Conservation (phyloP, 2,329 filamentous ascomycete species). For the Pseudocercospora vitis region DNA sequence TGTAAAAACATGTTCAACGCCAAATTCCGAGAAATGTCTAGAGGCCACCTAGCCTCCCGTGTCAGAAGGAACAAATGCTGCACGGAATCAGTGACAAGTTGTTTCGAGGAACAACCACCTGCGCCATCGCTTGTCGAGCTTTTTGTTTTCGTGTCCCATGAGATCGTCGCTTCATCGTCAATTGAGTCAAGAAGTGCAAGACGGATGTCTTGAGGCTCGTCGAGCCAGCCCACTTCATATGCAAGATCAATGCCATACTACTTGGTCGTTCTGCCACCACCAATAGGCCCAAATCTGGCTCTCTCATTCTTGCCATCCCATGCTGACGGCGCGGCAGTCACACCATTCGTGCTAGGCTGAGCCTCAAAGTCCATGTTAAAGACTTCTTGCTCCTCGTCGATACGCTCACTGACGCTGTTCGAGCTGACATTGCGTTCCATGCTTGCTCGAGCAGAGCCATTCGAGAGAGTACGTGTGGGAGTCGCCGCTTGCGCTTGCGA, state of each 20-base stretch:
- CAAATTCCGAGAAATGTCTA: background rate
- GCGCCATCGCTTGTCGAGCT: slow-evolving; percentile 8
- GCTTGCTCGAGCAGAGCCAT: slow-evolving; percentile 24
- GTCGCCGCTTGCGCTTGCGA: slow-evolving; percentile 11
- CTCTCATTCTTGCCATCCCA: slow-evolving; percentile 11
- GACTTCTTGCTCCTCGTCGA: slow-evolving; percentile 29
- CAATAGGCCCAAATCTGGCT: slow-evolving; percentile 24
- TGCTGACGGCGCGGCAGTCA: background rate
- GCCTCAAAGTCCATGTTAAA: slow-evolving; percentile 30
- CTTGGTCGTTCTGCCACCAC: slow-evolving; percentile 23
- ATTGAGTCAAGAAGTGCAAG: slow-evolving; percentile 2
- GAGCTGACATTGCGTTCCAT: slow-evolving; percentile 28
- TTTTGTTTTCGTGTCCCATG: background rate
- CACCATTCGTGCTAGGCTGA: slow-evolving; percentile 11
- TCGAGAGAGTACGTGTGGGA: slow-evolving; percentile 24
- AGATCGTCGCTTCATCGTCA: background rate
- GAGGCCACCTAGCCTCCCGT: too few species aligned
- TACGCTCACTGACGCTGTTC: slow-evolving; percentile 28
- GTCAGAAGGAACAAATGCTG: background rate
- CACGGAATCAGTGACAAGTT: background rate
- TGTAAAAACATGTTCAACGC: background rate
- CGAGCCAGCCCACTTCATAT: too few species aligned
- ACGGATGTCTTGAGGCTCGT: too few species aligned
- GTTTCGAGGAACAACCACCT: too few species aligned
- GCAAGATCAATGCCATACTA: slow-evolving; percentile 3